Evolutionary conservation across 2,329 filamentous ascomycete species (phyloP), one percentile per base, ranked within the genome.

Genomic region (Paecilomyces dactylethromorphus): DNA sequence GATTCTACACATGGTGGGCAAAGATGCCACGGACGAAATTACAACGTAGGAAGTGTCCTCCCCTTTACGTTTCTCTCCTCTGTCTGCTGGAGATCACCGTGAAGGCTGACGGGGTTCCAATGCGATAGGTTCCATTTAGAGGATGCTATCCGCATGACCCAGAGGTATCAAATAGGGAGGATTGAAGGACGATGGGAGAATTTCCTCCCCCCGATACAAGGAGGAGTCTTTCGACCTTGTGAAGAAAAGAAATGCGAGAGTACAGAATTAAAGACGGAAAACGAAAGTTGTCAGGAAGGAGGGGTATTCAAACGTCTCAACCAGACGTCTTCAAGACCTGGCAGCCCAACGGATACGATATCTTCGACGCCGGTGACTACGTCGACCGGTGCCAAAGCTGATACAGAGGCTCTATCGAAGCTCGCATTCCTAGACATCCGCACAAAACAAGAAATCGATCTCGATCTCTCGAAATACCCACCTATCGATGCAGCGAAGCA

Each of bases 1-100:
- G 57, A 95, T 99, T 64, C 80, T 86, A 71, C 94, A 99, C 71
- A 94, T 97, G 91, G 85, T 97, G 60, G 92, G 92, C 61, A 86
- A 89, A 76, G 92, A 96, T 84, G 93, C 91, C 55, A 97, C 93
- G 11, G 92, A 97, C 73, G 94, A 97, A 76, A 87, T 97, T 62
- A 91, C 88, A 73, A 90, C 87, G 91, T 97, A 82, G 39, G 15
- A 45, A 45, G 39, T 56, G 88, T 80, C 53, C 54, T 39, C 54
- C 54, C 57, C 57, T 33, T 59, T 64, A 56, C 61, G 58, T 53
- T 64, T 56, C 50, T 54, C 18, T n/a, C 8, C 22, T 15, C 31
- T 53, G 32, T 51, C 29, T 5, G 22, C 22, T 53, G 32, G 63
- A 66, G 58, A 63, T 58, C 15, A 54, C 63, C 60, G 55, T n/a